Evolutionary conservation across 2,329 filamentous ascomycete species (phyloP), one percentile per base, ranked within the genome.

Genomic region (Didymella pomorum): DNA sequence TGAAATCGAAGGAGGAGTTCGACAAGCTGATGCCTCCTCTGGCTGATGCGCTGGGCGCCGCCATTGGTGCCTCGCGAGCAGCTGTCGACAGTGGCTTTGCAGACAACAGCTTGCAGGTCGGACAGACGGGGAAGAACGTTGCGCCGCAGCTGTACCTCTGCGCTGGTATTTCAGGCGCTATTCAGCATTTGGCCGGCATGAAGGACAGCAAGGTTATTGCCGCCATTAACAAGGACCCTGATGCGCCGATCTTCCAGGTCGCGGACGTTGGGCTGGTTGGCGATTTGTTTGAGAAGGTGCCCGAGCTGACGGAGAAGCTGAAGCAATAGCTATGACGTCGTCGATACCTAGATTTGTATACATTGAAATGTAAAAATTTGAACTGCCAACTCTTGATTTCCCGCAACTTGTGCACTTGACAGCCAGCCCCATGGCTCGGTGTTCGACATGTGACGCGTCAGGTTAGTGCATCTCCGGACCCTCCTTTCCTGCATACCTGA

Each of bases 171-270:
- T 97, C 92, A 9, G 95, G 95, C 52, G 95, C 95, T 21, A 99
- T 99, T 69, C 95, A 99, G 81, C 95, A 99, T 83, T 80, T 99
- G 79, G 95, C 95, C 29, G 95, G 95, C 75, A 99, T 99, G 95
- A 99, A 99, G 86, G 95, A 99, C 76, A 97, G 93, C 83, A 99
- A 99, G 83, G 95, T 99, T 58, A 99, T 99, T 81, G 95, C 94
- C 21, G 92, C 92, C 14, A 98, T 99, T 75, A 99, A 99, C 84
- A 99, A 99, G 83, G 95, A 99, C 74, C 83, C 88, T 4, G 95
- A 99, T 79, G 95, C 95, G 56, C 95, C 95, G 28, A 99, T 99
- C 70, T 99, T 99, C 84, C 95, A 99, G 80, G 88, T 99, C 58
- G 95, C 95, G 4, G 95, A 99, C 79, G 93, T 98, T 52, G 95